Conservation (phyloP, 805 yeast genomes). For the Kuraishia molischiana region DNA sequence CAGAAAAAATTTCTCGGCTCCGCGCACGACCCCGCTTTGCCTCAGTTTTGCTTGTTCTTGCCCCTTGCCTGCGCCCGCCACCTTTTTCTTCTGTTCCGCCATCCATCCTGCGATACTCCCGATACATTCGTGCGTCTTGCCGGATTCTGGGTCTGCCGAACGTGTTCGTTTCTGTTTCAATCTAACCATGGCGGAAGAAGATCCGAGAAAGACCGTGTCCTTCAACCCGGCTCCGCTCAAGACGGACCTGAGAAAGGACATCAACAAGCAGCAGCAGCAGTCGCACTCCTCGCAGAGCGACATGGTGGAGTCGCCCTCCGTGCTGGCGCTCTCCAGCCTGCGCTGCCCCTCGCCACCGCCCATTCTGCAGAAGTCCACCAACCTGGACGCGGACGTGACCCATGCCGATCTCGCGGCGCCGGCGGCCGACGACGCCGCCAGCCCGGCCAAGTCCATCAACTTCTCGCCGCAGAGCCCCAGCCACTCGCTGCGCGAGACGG, state of each 20-base stretch:
- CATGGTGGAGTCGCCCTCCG: conserved; percentile 32
- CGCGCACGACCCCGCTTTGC: no score
- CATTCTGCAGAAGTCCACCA: conserved; percentile 29
- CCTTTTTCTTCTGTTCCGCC: no score
- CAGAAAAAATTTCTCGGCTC: no score
- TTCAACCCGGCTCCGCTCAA: no score
- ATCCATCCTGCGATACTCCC: no score
- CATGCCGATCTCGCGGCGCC: conserved; percentile 8
- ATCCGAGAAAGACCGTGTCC: no score
- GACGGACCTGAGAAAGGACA: not conserved
- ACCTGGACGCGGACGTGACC: conserved; percentile 2
- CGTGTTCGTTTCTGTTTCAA: no score
- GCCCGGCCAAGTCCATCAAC: conserved; percentile 1
- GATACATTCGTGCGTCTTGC: no score
- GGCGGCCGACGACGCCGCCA: conserved; percentile 2
- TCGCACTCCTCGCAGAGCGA: not conserved
- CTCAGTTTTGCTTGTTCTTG: no score
- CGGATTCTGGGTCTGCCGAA: no score
- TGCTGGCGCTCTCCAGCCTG: conserved; percentile 45
- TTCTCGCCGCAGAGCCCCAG: not conserved
- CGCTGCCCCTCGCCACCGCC: conserved; percentile 73
- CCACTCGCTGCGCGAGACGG: conserved; percentile 15
- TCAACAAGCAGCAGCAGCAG: not conserved
- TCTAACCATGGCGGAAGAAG: no score
- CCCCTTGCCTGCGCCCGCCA: no score